Percentiles rank a stretch among this genome's conserved stretches.
phyloP scores from a whole-genome alignment of 2,329 filamentous ascomycete genomes.

The Rutstroemia sp. region DNA sequence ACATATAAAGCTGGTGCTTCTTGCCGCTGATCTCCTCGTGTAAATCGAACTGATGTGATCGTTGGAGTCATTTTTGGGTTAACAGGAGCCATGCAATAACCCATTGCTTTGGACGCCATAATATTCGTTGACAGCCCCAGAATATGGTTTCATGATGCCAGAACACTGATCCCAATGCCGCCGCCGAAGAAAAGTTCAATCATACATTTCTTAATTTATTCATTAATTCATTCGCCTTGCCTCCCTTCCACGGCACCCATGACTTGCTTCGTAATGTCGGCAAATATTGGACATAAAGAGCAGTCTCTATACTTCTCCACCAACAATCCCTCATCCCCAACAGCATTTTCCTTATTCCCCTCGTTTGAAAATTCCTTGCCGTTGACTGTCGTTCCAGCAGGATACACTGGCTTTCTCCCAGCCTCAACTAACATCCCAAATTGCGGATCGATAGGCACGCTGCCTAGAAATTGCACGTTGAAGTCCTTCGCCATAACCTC shows the following conservation, averaged over 20 bases:
- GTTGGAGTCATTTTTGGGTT: too few relatives aligned
- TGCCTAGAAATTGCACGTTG: constrained; percentile 73
- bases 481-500: constrained; percentile 85
- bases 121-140: too few relatives aligned
- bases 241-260: constrained; percentile 28
- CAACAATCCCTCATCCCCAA: constrained; percentile 37
- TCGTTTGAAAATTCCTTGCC: constrained; percentile 43
- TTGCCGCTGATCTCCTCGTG: too few relatives aligned
- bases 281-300: constrained; percentile 63
- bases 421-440: constrained; percentile 86
- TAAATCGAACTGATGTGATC: too few relatives aligned
- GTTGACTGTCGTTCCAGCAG: constrained; percentile 56
- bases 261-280: constrained; percentile 51
- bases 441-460: constrained; percentile 85
- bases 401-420: constrained; percentile 56
- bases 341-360: constrained; percentile 24
- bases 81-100: too few relatives aligned
- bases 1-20: not conserved
- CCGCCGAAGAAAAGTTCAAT: too few relatives aligned
- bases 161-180: too few relatives aligned
- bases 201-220: too few relatives aligned
- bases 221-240: not conserved
- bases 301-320: constrained; percentile 68
- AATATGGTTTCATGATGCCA: too few relatives aligned
- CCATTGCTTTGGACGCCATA: too few relatives aligned